A percentile compares a stretch with the other conserved stretches of the same genome.
phyloP scores from a whole-genome alignment of 2,329 filamentous ascomycete genomes.

The Botrytis galanthina region DNA sequence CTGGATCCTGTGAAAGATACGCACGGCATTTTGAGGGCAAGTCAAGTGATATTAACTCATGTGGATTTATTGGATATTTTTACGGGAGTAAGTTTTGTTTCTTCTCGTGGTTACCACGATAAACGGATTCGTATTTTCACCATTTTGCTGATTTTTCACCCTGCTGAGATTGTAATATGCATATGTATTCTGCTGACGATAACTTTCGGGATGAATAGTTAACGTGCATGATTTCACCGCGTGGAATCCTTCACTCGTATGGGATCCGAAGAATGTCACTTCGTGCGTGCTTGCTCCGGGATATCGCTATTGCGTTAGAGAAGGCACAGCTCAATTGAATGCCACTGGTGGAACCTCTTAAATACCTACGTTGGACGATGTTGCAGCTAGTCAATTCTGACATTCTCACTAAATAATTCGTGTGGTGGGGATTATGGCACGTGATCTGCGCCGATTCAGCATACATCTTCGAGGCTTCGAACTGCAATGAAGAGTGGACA shows the following conservation, averaged over 20 bases:
- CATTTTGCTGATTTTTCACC: background rate
- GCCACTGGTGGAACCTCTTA: background rate
- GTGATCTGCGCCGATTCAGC: too few relatives aligned
- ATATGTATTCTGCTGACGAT: background rate
- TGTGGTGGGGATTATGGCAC: background rate
- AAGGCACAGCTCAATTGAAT: background rate
- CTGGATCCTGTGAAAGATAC: background rate
- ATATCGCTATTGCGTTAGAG: background rate
- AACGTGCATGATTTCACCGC: background rate
- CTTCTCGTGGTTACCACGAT: too few relatives aligned
- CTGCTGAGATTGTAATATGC: background rate
- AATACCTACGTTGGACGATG: too few relatives aligned
- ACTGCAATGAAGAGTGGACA: background rate
- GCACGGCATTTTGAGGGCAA: background rate
- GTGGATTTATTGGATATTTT: background rate
- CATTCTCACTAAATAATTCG: background rate
- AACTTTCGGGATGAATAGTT: background rate
- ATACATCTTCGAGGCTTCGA: background rate
- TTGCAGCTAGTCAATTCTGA: background rate
- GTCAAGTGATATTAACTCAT: rapidly evolving
- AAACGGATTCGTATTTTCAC: background rate
- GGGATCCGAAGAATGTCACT: background rate
- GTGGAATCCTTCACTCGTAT: background rate
- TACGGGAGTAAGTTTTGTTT: background rate
- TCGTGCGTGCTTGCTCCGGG: background rate